Conservation (phyloP, 345 rosid species). For the Citrus unshiu region DNA sequence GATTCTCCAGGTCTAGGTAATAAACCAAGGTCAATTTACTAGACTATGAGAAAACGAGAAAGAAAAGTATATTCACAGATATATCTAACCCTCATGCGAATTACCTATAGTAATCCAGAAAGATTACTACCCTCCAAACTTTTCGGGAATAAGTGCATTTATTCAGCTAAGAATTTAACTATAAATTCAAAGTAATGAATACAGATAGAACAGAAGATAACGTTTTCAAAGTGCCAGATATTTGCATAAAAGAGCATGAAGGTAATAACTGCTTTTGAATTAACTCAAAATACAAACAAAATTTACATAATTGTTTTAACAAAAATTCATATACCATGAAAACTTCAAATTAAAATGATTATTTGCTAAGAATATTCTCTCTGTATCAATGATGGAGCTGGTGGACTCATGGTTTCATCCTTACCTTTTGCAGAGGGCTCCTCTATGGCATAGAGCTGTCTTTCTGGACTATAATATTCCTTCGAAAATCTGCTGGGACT, state of each 20-base stretch:
- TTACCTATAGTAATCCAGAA: background rate
- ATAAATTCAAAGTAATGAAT: background rate
- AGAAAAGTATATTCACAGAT: background rate
- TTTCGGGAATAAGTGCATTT: background rate
- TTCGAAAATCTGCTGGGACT: conserved; percentile 46
- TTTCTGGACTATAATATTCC: conserved; percentile 39
- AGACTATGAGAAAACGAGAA: background rate
- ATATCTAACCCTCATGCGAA: background rate
- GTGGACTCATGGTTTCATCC: conserved; percentile 60
- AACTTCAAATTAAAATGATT: conserved; percentile 5
- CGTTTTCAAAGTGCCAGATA: background rate
- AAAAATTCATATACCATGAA: background rate
- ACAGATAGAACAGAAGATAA: conserved; percentile 1
- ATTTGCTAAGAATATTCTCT: conserved; percentile 39
- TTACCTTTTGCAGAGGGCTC: conserved; percentile 32
- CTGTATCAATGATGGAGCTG: conserved; percentile 49
- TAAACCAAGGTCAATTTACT: background rate
- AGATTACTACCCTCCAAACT: background rate
- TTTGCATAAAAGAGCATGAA: background rate
- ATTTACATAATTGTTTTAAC: conserved; percentile 6
- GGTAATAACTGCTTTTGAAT: background rate
- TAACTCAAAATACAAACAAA: conserved; percentile 6
- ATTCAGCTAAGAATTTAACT: background rate
- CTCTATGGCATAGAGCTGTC: conserved; percentile 41
- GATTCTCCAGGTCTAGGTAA: background rate